Evolutionary conservation across 2,329 filamentous ascomycete species (phyloP), one percentile per base, ranked within the genome.

Genomic region (Corinectria fuckeliana): DNA sequence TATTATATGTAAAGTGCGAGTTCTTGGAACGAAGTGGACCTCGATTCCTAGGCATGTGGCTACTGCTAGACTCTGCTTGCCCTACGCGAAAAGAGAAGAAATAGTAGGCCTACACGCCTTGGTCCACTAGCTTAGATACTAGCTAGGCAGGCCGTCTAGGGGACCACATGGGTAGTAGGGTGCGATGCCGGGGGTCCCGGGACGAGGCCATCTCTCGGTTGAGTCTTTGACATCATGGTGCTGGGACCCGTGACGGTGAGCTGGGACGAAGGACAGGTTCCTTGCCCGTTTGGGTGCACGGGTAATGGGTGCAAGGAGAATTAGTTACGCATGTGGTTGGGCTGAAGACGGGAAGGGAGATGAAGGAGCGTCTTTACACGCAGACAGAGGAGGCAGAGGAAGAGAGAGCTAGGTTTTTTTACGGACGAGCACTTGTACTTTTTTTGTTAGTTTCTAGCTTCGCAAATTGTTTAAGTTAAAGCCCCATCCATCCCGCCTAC

Each of bases 161-260:
- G 32, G 50, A 61, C 52, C 54, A 60, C 52, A 50, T 48, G 55
- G 47, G 36, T 51, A 60, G 47, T 56, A 58, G 38, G 42, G 51
- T 57, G 65, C 65, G 60, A 65, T 67, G 52, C 65, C 65, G 64
- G 60, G 50, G 55, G 45, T 56, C 38, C 63, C 67, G 65, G 62
- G 57, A 34, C 41, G 44, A 49, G 38, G 44, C 20, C 16, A 28
- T 16, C 14, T 25, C 56, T 51, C 39, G 53, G 44, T 56, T 67
- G n/a, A n/a, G n/a, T n/a, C n/a, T n/a, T n/a, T n/a, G 60, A 67
- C 53, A 60, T 68, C 57, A 62, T 58, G 53, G 60, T n/a, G n/a
- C n/a, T n/a, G n/a, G n/a, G n/a, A n/a, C n/a, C n/a, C n/a, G n/a
- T n/a, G n/a, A n/a, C n/a, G n/a, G n/a, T 56, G 48, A 49, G 21